These are phyloP conservation scores for Recurvomyces mirabilis DNA, from an alignment of 495 filamentous ascomycete genomes.

Conservation along the genomic window DNA sequence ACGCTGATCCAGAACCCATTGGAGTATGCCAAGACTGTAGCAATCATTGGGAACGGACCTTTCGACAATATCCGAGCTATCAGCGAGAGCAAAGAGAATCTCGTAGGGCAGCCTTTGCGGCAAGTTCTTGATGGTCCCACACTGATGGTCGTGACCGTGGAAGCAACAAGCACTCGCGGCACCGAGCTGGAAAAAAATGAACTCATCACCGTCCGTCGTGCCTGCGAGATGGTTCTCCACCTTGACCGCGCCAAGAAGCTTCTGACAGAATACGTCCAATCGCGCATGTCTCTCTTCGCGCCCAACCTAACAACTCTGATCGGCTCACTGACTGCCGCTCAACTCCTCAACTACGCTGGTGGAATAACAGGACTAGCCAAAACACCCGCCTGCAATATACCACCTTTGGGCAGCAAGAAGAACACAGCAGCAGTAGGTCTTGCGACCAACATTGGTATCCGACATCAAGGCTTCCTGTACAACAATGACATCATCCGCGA, in stretches of 20 bases:
- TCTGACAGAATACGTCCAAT: slow-evolving; percentile 91
- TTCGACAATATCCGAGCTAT: slow-evolving; percentile 78
- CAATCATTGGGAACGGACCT: slow-evolving; percentile 85
- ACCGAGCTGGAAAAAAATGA: slow-evolving; percentile 62
- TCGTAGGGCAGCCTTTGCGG: slow-evolving; percentile 61
- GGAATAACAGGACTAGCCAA: slow-evolving; percentile 81
- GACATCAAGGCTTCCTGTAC: slow-evolving; percentile 89
- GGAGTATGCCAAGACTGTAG: slow-evolving; percentile 91
- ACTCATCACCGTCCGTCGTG: slow-evolving; percentile 59
- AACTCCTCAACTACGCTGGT: slow-evolving; percentile 87
- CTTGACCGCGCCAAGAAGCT: slow-evolving; percentile 80
- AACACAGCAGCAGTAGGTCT: slow-evolving; percentile 73
- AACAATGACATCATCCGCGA: slow-evolving; percentile 75
- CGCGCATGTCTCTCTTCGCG: slow-evolving; percentile 90
- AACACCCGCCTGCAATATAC: slow-evolving; percentile 83
- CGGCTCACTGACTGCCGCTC: slow-evolving; percentile 88
- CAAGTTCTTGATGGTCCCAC: slow-evolving; percentile 75
- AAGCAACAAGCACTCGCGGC: slow-evolving; percentile 81
- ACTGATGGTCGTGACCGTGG: slow-evolving; percentile 91
- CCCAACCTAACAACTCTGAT: slow-evolving; percentile 90
- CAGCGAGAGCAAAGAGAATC: slow-evolving; percentile 58
- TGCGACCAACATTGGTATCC: slow-evolving; percentile 85
- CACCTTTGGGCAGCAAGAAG: slow-evolving; percentile 82
- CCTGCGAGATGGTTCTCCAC: slow-evolving; percentile 76
- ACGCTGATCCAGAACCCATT: slow-evolving; percentile 82